Evolutionary conservation across 192 early-diverging fungal genomes (phyloP).

Genomic region (Spinellus fusiger): DNA sequence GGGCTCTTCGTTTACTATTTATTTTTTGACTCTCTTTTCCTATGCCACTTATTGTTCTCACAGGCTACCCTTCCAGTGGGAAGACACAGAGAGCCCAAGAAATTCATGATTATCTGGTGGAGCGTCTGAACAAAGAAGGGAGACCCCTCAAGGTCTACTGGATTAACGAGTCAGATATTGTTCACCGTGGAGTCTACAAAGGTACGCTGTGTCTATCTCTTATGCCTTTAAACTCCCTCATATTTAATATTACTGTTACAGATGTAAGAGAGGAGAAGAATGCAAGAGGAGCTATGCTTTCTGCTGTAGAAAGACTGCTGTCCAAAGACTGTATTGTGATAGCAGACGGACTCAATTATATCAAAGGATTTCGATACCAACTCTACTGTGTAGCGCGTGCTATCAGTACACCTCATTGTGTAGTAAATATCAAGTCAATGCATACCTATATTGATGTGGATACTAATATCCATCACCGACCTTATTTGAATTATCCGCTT

Average conservation of each 20-base stretch:
- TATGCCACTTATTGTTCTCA: constrained; percentile 91
- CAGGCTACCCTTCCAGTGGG: constrained; percentile 85
- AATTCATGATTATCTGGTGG: constrained; percentile 54
- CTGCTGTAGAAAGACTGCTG: constrained; percentile 82
- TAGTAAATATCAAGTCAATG: constrained; percentile 41
- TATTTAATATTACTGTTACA: too few species aligned
- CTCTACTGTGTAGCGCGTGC: constrained; percentile 85
- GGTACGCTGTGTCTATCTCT: constrained; percentile 27
- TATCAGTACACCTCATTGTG: constrained; percentile 82
- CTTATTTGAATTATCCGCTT: too few species aligned
- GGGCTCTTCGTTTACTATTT: too few species aligned
- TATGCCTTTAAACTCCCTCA: background rate
- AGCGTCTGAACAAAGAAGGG: constrained; percentile 24
- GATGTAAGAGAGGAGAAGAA: constrained; percentile 76
- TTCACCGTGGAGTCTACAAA: constrained; percentile 56
- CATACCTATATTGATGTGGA: background rate
- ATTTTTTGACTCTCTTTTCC: too few species aligned
- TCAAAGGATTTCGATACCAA: constrained; percentile 98
- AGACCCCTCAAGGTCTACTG: constrained; percentile 52
- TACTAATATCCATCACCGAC: background rate
- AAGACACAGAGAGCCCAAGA: constrained; percentile 79
- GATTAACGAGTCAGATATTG: constrained; percentile 67
- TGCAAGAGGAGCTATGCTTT: constrained; percentile 76
- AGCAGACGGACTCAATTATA: constrained; percentile 94
- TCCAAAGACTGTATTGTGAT: constrained; percentile 85